phyloP scores from a whole-genome alignment of 192 early-diverging fungal species.

The Obelidium mucronatum region DNA sequence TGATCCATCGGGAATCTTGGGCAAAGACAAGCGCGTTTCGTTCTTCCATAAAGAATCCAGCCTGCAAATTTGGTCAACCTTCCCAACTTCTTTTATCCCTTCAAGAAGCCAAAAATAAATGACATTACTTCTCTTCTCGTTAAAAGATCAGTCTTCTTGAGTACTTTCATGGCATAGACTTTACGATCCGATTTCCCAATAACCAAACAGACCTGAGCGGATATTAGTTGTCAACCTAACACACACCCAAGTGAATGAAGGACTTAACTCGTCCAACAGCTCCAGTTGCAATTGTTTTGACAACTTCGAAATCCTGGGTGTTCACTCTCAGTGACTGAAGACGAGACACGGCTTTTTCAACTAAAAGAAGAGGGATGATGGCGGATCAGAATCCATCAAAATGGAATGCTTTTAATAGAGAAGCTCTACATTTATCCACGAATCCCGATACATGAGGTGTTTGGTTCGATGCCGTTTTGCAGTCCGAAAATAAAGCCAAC shows the following conservation, averaged over 20 bases:
- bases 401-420: background rate
- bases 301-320: constrained; percentile 75
- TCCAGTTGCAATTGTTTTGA: constrained; percentile 78
- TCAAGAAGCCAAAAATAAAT: constrained; percentile 22
- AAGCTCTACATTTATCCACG: constrained; percentile 52
- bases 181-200: constrained; percentile 69
- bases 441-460: constrained; percentile 53
- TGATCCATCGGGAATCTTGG: constrained; percentile 57
- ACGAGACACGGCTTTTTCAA: constrained; percentile 47
- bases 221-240: constrained; percentile 25
- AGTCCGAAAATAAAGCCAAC: constrained; percentile 61
- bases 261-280: constrained; percentile 70
- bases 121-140: constrained; percentile 73
- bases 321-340: constrained; percentile 67
- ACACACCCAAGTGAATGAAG: background rate
- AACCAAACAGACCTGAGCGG: constrained; percentile 80
- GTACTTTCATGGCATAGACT: constrained; percentile 84
- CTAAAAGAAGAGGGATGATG: constrained; percentile 35
- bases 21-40: constrained; percentile 74
- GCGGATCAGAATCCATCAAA: background rate
- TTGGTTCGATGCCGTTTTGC: constrained; percentile 51
- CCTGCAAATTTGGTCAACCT: constrained; percentile 57
- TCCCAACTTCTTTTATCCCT: background rate
- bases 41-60: constrained; percentile 90
- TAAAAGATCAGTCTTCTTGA: constrained; percentile 76